phyloP scores from a whole-genome alignment of 257 asterid genomes.

The Craterostigma plantagineum region DNA sequence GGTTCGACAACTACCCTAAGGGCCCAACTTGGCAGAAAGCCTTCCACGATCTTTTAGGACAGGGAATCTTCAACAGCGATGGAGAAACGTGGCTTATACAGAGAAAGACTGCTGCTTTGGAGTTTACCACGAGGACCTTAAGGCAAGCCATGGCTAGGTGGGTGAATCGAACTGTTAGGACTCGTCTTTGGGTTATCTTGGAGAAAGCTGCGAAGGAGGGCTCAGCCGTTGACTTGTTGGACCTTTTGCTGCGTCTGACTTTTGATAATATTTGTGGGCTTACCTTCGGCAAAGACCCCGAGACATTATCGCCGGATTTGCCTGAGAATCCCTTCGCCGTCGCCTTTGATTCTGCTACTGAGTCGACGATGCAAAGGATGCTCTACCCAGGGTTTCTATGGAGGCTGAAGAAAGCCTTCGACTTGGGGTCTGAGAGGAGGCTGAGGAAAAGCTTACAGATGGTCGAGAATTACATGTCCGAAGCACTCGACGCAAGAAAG shows the following conservation, averaged over 20 bases:
- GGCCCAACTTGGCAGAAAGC: too few species aligned
- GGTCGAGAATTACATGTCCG: background rate
- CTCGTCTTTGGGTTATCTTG: background rate
- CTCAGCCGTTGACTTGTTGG: background rate
- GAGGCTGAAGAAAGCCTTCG: background rate
- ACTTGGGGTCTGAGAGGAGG: background rate
- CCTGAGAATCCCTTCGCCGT: background rate
- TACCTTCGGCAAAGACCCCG: background rate
- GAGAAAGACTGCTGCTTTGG: background rate
- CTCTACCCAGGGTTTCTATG: background rate
- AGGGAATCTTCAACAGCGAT: too few species aligned
- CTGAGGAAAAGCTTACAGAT: background rate
- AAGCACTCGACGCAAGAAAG: background rate
- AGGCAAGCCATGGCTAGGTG: slow-evolving; percentile 1
- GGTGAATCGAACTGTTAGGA: background rate
- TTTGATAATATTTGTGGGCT: background rate
- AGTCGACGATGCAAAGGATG: background rate
- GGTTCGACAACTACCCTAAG: too few species aligned
- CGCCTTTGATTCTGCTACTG: background rate
- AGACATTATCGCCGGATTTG: background rate
- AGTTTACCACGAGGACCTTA: background rate
- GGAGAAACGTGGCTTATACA: too few species aligned
- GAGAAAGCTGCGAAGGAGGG: background rate
- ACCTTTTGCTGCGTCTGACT: background rate
- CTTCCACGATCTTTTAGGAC: too few species aligned